phyloP scores from a whole-genome alignment of 1,284 basidiomycete genomes.

The Sporisorium reilianum region DNA sequence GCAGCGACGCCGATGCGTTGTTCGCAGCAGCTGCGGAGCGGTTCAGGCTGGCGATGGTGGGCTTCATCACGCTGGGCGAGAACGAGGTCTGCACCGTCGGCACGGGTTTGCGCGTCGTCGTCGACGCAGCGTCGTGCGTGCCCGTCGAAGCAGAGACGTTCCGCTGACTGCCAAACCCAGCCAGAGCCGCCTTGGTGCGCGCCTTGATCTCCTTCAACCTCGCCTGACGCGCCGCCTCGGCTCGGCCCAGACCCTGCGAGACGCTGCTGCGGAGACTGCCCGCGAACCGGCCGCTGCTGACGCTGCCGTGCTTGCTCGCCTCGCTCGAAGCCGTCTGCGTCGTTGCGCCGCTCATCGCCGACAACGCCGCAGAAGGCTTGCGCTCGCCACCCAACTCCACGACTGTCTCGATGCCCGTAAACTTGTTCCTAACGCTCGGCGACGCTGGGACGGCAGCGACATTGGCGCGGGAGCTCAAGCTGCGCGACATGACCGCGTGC shows the following conservation, averaged over 20 bases:
- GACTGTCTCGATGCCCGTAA: slow-evolving; percentile 21
- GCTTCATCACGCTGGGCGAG: slow-evolving; percentile 40
- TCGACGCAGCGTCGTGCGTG: not conserved
- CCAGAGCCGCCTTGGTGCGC: slow-evolving; percentile 32
- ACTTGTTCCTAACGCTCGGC: slow-evolving; percentile 27
- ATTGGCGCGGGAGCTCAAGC: slow-evolving; percentile 20
- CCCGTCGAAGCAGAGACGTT: slow-evolving; percentile 21
- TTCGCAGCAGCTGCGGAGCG: slow-evolving; percentile 5
- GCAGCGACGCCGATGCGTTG: slow-evolving; percentile 21
- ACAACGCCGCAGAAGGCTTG: slow-evolving; percentile 22
- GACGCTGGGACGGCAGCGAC: slow-evolving; percentile 5
- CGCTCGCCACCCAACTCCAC: not conserved
- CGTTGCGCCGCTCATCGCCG: slow-evolving; percentile 2
- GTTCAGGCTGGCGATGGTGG: slow-evolving; percentile 34
- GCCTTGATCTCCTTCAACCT: slow-evolving; percentile 47
- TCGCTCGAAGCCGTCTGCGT: slow-evolving; percentile 4
- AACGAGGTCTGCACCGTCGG: slow-evolving; percentile 16
- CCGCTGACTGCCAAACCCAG: slow-evolving; percentile 31
- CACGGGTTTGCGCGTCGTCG: slow-evolving; percentile 1
- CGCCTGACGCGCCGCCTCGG: slow-evolving; percentile 40
- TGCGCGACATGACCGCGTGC: slow-evolving; percentile 33
- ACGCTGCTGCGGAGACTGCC: slow-evolving; percentile 39
- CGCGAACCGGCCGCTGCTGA: slow-evolving; percentile 30
- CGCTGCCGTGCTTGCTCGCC: slow-evolving; percentile 21
- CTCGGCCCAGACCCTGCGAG: slow-evolving; percentile 33